Evolutionary conservation across 371 early-diverging fungal genomes (phyloP).

Genomic region (Mucor sp.): DNA sequence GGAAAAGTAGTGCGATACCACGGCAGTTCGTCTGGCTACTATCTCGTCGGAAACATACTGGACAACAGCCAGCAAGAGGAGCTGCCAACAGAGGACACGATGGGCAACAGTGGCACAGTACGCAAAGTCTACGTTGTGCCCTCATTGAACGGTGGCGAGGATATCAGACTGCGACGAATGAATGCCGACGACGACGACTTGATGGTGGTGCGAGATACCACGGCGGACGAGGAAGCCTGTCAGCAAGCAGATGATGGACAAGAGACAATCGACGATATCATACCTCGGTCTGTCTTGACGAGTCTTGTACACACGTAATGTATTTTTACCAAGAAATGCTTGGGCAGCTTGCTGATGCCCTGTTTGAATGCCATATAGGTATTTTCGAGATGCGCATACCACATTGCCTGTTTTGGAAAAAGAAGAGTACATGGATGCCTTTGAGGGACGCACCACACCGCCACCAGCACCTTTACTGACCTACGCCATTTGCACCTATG

Average conservation of each 20-base stretch:
- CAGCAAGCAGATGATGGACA: slow-evolving; percentile 20
- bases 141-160: not conserved
- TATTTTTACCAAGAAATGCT: not conserved
- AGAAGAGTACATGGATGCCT: slow-evolving; percentile 37
- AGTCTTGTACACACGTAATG: slow-evolving; percentile 20
- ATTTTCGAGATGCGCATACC: slow-evolving; percentile 22
- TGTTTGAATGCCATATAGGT: not conserved
- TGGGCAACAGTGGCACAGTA: not conserved
- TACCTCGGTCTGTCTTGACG: slow-evolving; percentile 32
- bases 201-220: slow-evolving; percentile 37
- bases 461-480: slow-evolving; percentile 39
- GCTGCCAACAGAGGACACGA: not conserved
- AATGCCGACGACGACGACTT: slow-evolving; percentile 40
- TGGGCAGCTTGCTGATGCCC: not conserved
- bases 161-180: slow-evolving; percentile 22
- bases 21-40: slow-evolving; percentile 52
- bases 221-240: slow-evolving; percentile 29
- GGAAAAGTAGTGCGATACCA: slow-evolving; percentile 38
- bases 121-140: slow-evolving; percentile 10
- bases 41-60: slow-evolving; percentile 37
- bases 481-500: slow-evolving; percentile 39
- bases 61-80: not conserved
- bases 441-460: slow-evolving; percentile 30
- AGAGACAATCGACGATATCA: slow-evolving; percentile 22
- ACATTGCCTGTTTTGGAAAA: slow-evolving; percentile 42